A percentile compares a stretch with the other conserved stretches of the same genome.
phyloP scores from a whole-genome alignment of 2,329 filamentous ascomycete species.

The Cercospora sp. region DNA sequence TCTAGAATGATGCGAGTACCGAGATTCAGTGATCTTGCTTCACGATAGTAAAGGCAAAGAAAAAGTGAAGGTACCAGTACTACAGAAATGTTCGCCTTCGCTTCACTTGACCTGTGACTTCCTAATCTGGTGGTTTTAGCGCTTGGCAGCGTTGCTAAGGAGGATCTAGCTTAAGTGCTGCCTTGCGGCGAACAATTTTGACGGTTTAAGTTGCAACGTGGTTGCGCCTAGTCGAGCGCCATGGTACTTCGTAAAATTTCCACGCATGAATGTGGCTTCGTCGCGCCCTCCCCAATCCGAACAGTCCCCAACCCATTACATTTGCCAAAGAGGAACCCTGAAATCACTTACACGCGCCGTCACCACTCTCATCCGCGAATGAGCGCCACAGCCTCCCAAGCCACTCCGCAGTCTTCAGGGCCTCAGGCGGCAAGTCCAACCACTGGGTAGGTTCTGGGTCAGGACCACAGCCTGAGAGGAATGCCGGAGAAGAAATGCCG shows the following conservation, averaged over 20 bases:
- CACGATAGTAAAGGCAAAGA: background rate
- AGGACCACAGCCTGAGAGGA: background rate
- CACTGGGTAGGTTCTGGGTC: constrained; percentile 1
- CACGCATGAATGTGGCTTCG: background rate
- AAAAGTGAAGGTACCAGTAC: background rate
- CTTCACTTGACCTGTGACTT: background rate
- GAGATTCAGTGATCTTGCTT: background rate
- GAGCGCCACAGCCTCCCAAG: background rate
- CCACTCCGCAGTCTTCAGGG: background rate
- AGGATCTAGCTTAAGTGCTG: background rate
- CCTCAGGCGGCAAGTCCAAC: background rate
- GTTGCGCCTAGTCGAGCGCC: background rate
- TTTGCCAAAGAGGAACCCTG: background rate
- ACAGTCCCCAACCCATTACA: background rate
- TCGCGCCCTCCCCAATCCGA: background rate
- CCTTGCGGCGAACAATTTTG: background rate
- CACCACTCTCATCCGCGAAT: background rate
- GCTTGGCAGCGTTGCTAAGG: background rate
- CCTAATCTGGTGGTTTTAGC: background rate
- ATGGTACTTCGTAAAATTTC: background rate
- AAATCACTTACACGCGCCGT: background rate
- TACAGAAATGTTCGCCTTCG: background rate
- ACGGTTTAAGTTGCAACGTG: background rate
- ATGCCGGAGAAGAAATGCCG: background rate
- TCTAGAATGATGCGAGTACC: background rate